These are phyloP conservation scores for Trebouxia sp. DNA, from an alignment of 139 green algal genomes.

Conservation along the genomic window DNA sequence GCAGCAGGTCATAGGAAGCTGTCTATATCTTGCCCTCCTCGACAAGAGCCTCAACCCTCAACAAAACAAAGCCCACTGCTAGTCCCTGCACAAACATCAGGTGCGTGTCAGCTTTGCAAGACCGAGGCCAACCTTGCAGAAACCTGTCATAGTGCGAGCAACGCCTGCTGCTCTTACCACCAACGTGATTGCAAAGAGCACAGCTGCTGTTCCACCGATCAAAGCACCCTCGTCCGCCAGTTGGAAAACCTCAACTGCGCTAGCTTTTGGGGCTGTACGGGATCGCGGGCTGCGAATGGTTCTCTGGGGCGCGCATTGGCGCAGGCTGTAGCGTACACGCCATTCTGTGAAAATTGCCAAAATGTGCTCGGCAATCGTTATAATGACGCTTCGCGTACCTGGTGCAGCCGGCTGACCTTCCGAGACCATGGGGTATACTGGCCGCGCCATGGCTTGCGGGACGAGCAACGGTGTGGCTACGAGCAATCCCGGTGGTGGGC, in stretches of 20 bases:
- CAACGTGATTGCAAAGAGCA: conserved; percentile 86
- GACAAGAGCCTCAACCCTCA: conserved; percentile 86
- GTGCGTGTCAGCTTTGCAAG: too few relatives aligned
- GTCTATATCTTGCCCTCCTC: conserved; percentile 88
- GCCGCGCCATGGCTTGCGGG: background rate
- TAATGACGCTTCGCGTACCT: background rate
- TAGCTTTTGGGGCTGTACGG: background rate
- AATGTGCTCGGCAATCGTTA: too few relatives aligned
- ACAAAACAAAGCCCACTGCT: conserved; percentile 91
- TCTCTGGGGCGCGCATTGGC: background rate
- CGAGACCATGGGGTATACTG: background rate
- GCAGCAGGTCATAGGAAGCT: too few relatives aligned
- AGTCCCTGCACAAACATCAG: conserved; percentile 84
- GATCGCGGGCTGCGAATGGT: background rate
- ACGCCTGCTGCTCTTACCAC: conserved; percentile 61
- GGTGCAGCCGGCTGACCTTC: background rate
- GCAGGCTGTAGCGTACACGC: background rate
- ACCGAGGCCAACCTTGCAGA: too few relatives aligned
- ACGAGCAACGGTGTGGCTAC: background rate
- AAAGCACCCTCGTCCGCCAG: conserved; percentile 78
- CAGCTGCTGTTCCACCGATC: conserved; percentile 75
- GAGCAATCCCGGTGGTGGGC: background rate
- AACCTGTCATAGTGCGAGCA: too few relatives aligned
- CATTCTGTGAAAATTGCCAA: too few relatives aligned
- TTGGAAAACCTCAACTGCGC: conserved; percentile 74